Base-by-base conservation (phyloP, 2,329 filamentous ascomycete genomes). In the Dothideomycetes sp. region DNA sequence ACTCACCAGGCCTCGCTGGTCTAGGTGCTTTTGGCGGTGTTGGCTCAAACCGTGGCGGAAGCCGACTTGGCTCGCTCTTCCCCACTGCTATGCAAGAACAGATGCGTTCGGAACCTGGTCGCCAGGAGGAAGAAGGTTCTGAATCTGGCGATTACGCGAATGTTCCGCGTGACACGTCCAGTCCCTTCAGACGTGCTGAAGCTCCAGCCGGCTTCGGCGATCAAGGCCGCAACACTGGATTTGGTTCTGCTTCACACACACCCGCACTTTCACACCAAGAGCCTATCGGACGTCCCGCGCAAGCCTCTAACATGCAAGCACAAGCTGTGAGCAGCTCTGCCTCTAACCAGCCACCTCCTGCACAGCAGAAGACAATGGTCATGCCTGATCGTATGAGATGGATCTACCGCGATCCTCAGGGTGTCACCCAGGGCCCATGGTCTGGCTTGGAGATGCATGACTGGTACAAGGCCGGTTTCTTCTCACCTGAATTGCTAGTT, bases 351-450 rank as follows among this genome's bases (percentile, higher is more conserved):
- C 74, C 85, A 34, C 78, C 80, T 19, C 65, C 75, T 33, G 67
- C 76, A 19, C 81, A 84, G 54, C 77, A 82, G 48, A 80, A 86
- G 12, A 88, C 83, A 31, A 96, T 98, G 88, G 89, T 98, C 4
- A 96, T 98, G 91, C 91, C 91, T 2, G 91, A 98, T 60, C 76
- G 93, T 11, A 98, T 98, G 87, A 76, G 89, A 53, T 98, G 91
- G 91, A 89, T 95, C 13, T 98, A 98, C 58, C 80, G 93, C 38
- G 91, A 98, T 58, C 91, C 91, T 4, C 85, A 94, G 57, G 87
- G 87, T 16, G 82, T 85, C 47, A 81, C 86, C 5, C 91, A 98
- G 58, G 91, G 91, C 0, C 91, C 91, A 0, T 98, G 91, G 64
- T 95, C 87, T 27, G 91, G 91, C 1, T 68, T 98, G 35, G 91